Conservation (phyloP, 495 filamentous ascomycete species). For the Schizothecium vesticola region DNA sequence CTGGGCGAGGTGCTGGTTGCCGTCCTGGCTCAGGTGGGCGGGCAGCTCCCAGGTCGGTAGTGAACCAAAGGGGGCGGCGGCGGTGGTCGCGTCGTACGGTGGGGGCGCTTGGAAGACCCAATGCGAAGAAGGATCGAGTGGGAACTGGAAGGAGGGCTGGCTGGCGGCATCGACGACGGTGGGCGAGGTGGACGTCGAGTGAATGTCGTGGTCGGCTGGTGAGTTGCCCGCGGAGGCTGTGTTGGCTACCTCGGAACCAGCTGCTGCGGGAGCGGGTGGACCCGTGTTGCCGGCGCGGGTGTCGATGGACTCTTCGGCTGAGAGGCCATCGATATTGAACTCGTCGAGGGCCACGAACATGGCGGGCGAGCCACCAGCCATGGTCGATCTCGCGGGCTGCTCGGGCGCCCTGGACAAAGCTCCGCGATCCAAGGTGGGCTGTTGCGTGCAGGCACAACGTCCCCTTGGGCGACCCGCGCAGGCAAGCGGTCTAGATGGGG, state of each 20-base stretch:
- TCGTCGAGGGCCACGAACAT: constrained; percentile 24
- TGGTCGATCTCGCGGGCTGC: constrained; percentile 7
- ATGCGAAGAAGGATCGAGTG: constrained; percentile 23
- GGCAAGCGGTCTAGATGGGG: constrained; percentile 9
- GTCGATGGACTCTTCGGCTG: constrained; percentile 11
- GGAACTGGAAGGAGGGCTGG: constrained; percentile 31
- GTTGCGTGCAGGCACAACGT: constrained; percentile 25
- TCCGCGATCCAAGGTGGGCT: constrained; percentile 16
- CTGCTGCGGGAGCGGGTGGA: constrained; percentile 11
- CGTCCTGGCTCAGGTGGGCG: constrained; percentile 21
- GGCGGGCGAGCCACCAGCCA: constrained; percentile 26
- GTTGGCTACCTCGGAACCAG: constrained; percentile 6
- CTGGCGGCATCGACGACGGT: constrained; percentile 24
- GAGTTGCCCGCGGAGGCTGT: constrained; percentile 13
- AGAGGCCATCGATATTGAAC: constrained; percentile 15
- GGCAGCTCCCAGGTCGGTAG: constrained; percentile 23
- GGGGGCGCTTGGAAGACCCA: constrained; percentile 43
- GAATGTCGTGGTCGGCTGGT: constrained; percentile 27
- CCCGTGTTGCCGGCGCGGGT: constrained; percentile 16
- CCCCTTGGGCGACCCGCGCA: background rate
- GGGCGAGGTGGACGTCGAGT: constrained; percentile 24
- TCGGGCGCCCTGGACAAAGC: background rate
- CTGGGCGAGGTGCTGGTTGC: constrained; percentile 24
- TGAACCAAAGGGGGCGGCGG: constrained; percentile 17
- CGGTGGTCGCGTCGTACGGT: constrained; percentile 36